A percentile compares a stretch with the other conserved stretches of the same genome.
These are phyloP conservation scores for Ichthyophthirius multifiliis DNA, from an alignment of 169 alveolate genomes.

Conservation along the genomic window DNA sequence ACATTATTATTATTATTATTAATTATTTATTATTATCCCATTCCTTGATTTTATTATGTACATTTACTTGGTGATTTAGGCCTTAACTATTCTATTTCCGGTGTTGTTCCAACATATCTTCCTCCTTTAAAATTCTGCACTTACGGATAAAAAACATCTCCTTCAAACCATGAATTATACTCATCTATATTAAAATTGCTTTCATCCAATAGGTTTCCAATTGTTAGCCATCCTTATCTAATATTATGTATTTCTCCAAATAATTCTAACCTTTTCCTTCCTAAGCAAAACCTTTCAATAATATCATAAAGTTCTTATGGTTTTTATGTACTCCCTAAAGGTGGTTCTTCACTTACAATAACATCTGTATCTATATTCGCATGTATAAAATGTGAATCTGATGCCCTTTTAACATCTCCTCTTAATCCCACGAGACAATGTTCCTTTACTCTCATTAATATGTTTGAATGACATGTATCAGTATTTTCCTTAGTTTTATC, in stretches of 20 bases:
- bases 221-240: slow-evolving; percentile 90
- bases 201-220: slow-evolving; percentile 77
- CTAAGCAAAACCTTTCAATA: slow-evolving; percentile 92
- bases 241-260: slow-evolving; percentile 89
- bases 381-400: slow-evolving; percentile 91
- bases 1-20: no score
- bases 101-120: slow-evolving; percentile 83
- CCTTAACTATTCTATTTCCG: slow-evolving; percentile 87
- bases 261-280: slow-evolving; percentile 89
- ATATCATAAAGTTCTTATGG: slow-evolving; percentile 91
- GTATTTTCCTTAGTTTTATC: slow-evolving; percentile 39
- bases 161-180: slow-evolving; percentile 79
- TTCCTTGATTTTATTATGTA: no score
- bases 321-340: slow-evolving; percentile 68
- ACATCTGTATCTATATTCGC: slow-evolving; percentile 95
- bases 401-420: slow-evolving; percentile 89
- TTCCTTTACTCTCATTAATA: slow-evolving; percentile 89
- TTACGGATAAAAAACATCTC: slow-evolving; percentile 76
- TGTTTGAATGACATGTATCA: slow-evolving; percentile 47
- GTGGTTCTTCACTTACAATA: slow-evolving; percentile 90
- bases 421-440: slow-evolving; percentile 93
- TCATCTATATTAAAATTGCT: slow-evolving; percentile 70
- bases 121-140: slow-evolving; percentile 85
- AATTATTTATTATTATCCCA: no score
- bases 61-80: slow-evolving; percentile 86